phyloP scores from a whole-genome alignment of 2,329 filamentous ascomycete genomes.

The Emericellopsis atlantica region DNA sequence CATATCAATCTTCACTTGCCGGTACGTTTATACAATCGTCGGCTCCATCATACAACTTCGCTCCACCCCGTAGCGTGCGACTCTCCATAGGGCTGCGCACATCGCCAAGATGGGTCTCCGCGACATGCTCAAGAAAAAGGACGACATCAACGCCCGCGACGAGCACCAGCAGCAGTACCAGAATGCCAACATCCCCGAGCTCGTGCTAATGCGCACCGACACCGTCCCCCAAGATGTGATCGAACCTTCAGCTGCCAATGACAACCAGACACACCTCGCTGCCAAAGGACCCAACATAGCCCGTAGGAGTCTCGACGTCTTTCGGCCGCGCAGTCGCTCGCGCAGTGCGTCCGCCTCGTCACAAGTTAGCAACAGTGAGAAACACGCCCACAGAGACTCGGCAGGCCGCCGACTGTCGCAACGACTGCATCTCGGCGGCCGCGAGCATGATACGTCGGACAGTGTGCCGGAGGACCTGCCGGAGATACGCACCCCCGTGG shows the following conservation, averaged over 20 bases:
- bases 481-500: slow-evolving; percentile 40
- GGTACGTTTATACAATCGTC: too few species aligned
- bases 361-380: slow-evolving; percentile 9
- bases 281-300: slow-evolving; percentile 14
- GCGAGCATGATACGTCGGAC: slow-evolving; percentile 46
- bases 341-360: slow-evolving; percentile 28
- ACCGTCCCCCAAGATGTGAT: slow-evolving; percentile 71
- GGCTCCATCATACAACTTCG: too few species aligned
- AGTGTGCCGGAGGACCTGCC: slow-evolving; percentile 73
- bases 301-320: slow-evolving; percentile 32
- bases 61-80: too few species aligned
- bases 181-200: slow-evolving; percentile 39
- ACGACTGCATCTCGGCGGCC: slow-evolving; percentile 51
- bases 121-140: slow-evolving; percentile 41
- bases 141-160: slow-evolving; percentile 17
- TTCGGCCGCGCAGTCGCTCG: slow-evolving; percentile 27
- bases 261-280: slow-evolving; percentile 16
- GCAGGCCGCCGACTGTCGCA: slow-evolving; percentile 45
- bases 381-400: slow-evolving; percentile 2
- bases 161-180: slow-evolving; percentile 18
- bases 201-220: slow-evolving; percentile 77
- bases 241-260: slow-evolving; percentile 41
- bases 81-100: background rate
- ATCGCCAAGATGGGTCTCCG: slow-evolving; percentile 33
- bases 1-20: too few species aligned